Evolutionary conservation across 805 yeast genomes (phyloP), one percentile per base, ranked within the genome.

Genomic region (Danielia reshetovae): DNA sequence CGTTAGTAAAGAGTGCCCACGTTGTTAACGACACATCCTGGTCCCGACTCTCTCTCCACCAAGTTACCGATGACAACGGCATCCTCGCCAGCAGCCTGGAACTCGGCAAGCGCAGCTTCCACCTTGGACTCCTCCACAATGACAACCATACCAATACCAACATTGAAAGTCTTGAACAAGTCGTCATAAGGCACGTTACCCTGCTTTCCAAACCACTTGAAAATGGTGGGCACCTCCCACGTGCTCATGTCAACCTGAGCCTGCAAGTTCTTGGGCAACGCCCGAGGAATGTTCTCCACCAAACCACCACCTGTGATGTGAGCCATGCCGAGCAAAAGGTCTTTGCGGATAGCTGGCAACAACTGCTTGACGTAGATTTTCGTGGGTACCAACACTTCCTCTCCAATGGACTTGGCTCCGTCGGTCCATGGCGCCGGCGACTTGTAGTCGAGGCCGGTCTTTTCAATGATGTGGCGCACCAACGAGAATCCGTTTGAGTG

Each of bases 291-390:
- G 62, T 93, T 93, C 62, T 93, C 99, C 18, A 93, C 81, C 35
- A 93, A 71, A 34, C 99, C 99, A 60, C 99, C 99, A 42, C 99
- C 99, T 16, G 99, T 93, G 54, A 93, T 93, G 55, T 93, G 95
- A 2, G 98, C 96, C 55, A 93, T 73, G 39, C 97, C 99, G 36
- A 88, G 70, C 30, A 90, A 56, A 38, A 84, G 64, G 22, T 72
- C 80, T 51, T 82, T 70, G 50, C 72, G 74, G 43, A 89, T 73
- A 2, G 85, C 77, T 30, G 84, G 83, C 42, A 93, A 71, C 38
- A 94, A 63, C 51, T 89, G 95, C 62, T 86, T 89, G 45, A 94
- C 98, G 64, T 93, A 93, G 45, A 93, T 89, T 59, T 83, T 81
- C 3, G 98, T 94, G 33, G 99, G 99, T 3, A 80, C 75, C 43